These are phyloP conservation scores for Nigrograna mackinnonii DNA, from an alignment of 2,329 filamentous ascomycete genomes.

Conservation along the genomic window DNA sequence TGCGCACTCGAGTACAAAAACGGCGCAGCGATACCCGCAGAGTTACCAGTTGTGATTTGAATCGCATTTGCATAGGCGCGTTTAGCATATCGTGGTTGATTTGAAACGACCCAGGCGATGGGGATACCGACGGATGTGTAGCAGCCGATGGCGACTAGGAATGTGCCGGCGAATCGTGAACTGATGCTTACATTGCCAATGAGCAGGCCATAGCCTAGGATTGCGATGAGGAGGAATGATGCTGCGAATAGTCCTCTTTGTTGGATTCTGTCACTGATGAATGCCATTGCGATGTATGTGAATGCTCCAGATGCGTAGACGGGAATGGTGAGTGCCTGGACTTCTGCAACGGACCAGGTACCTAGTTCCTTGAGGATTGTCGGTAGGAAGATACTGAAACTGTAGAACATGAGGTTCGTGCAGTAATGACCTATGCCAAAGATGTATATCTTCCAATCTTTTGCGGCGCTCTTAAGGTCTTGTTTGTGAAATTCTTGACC, in stretches of 20 bases:
- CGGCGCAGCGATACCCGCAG: background rate
- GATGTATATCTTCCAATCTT: slow-evolving; percentile 33
- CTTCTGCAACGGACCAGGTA: background rate
- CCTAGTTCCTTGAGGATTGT: background rate
- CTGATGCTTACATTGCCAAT: background rate
- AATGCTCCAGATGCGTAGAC: slow-evolving; percentile 2
- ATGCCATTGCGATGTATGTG: slow-evolving; percentile 1
- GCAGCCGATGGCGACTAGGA: slow-evolving; percentile 30
- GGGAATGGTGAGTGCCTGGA: slow-evolving; percentile 1
- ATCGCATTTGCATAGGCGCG: slow-evolving; percentile 29
- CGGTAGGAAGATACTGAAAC: slow-evolving; percentile 1
- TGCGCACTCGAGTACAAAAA: background rate
- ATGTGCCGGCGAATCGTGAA: slow-evolving; percentile 22
- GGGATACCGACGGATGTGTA: slow-evolving; percentile 27
- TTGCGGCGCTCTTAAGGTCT: slow-evolving; percentile 53
- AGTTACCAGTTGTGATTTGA: slow-evolving; percentile 32
- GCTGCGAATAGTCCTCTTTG: background rate
- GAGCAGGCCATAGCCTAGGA: background rate
- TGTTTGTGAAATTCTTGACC: slow-evolving; percentile 50
- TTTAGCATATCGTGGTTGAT: slow-evolving; percentile 34
- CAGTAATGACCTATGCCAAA: slow-evolving; percentile 7
- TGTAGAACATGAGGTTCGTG: background rate
- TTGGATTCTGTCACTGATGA: slow-evolving; percentile 1
- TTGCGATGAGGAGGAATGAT: background rate
- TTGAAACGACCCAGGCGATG: slow-evolving; percentile 30